Conservation (phyloP, 768 basidiomycete species). For the Boletus subcaerulescens region DNA sequence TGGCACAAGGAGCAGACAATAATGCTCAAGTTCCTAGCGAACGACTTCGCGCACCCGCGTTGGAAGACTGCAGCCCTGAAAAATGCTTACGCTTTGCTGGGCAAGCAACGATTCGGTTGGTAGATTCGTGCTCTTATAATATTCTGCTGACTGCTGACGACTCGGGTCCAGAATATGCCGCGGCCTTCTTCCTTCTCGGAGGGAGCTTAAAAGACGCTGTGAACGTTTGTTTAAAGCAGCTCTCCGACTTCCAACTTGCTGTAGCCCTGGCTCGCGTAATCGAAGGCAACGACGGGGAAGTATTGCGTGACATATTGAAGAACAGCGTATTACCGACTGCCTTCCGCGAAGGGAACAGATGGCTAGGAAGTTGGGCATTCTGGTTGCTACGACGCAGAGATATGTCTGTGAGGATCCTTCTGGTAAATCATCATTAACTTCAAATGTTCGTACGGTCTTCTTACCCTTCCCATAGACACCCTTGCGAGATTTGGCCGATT, state of each 20-base stretch:
- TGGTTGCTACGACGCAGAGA: slow-evolving; percentile 90
- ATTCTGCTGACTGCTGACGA: slow-evolving; percentile 10
- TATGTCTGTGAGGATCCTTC: slow-evolving; percentile 82
- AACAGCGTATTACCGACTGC: slow-evolving; percentile 79
- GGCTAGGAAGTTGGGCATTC: slow-evolving; percentile 94
- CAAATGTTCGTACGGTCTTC: not conserved
- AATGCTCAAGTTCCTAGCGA: slow-evolving; percentile 90
- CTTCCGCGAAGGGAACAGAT: slow-evolving; percentile 84
- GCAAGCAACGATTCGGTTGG: slow-evolving; percentile 90
- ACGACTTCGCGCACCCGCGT: slow-evolving; percentile 79
- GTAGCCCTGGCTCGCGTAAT: slow-evolving; percentile 80
- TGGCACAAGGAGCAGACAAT: slow-evolving; percentile 87
- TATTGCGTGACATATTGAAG: slow-evolving; percentile 69
- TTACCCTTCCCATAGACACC: slow-evolving; percentile 53
- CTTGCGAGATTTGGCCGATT: slow-evolving; percentile 64
- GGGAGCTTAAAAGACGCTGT: slow-evolving; percentile 88
- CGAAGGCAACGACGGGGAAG: slow-evolving; percentile 80
- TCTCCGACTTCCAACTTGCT: slow-evolving; percentile 89
- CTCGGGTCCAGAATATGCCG: slow-evolving; percentile 81
- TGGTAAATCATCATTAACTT: slow-evolving; percentile 50
- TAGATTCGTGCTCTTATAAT: not conserved
- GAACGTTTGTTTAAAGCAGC: slow-evolving; percentile 82
- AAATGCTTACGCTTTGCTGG: slow-evolving; percentile 90
- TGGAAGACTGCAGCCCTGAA: slow-evolving; percentile 95
- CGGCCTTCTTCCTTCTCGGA: slow-evolving; percentile 94